Base-by-base conservation (phyloP, 2,329 filamentous ascomycete species). In the Xylaria polymorpha region DNA sequence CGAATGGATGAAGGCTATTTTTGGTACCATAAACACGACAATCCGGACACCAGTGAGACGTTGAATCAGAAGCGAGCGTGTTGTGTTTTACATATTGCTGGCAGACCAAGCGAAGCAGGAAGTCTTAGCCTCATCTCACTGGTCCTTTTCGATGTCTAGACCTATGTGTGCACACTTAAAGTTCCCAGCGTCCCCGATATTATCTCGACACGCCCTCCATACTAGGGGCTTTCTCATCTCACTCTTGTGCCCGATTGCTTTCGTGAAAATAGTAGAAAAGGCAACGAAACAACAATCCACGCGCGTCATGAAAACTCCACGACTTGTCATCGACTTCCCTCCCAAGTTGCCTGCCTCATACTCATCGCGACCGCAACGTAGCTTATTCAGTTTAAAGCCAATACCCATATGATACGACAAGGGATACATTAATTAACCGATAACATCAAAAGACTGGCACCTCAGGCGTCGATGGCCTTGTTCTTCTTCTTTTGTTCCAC, bases 401-500 rank as follows among this genome's bases (percentile, higher is more conserved):
- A 70, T 62, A 66, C 53, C 51, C 46, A 60, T 60, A 61, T 25
- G 22, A 59, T 61, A 68, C 48, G 32, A 62, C 14, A 59, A 48
- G 22, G 61, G 35, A 64, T 59, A 60, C 37, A 67, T 66, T 66
- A 66, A 58, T 65, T 60, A 68, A 67, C 61, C 37, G 56, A 71
- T 60, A 37, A 62, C 41, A 39, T 41, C 14, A 22, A 64, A 25
- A 35, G n/a, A 64, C 29, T 37, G 51, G 14, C 46, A 58, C 44
- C 62, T 80, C 80, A 85, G 71, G 79, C 83, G 72, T 85, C 83
- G 64, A 84, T 78, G 37, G 83, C 81, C 81, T 85, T 85, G 76
- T 86, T 90, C 85, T 94, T 94, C 92, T 97, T 97, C 92, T 97
- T 97, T 85, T 97, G 93, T 84, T 97, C 94, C 65, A 97, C 94